phyloP scores from a whole-genome alignment of 768 basidiomycete genomes.

The Grammothele lineata region DNA sequence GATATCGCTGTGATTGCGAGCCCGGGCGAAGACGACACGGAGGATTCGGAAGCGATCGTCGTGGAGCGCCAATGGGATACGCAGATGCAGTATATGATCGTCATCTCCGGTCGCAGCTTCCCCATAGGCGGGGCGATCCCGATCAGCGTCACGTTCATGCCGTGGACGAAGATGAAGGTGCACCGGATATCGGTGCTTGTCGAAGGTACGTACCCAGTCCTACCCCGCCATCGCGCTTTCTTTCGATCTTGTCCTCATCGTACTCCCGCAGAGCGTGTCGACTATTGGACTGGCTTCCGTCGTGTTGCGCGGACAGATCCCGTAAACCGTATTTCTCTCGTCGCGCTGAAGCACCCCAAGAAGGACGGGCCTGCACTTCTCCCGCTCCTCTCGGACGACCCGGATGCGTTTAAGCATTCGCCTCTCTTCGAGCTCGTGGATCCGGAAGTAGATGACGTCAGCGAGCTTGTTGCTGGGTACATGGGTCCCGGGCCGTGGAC shows the following conservation, averaged over 20 bases:
- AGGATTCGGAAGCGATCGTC: constrained; percentile 75
- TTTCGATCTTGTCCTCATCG: background rate
- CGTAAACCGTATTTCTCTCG: constrained; percentile 52
- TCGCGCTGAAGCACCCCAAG: constrained; percentile 55
- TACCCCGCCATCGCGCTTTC: background rate
- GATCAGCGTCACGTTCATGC: constrained; percentile 75
- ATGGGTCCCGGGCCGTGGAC: constrained; percentile 89
- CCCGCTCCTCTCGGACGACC: constrained; percentile 71
- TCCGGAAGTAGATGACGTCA: constrained; percentile 43
- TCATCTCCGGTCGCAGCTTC: constrained; percentile 70
- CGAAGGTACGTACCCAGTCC: constrained; percentile 59
- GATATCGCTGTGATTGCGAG: constrained; percentile 74
- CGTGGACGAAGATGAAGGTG: constrained; percentile 78
- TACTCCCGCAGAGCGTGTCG: constrained; percentile 75
- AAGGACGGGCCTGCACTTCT: constrained; percentile 60
- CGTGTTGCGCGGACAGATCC: constrained; percentile 69
- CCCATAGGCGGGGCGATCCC: constrained; percentile 82
- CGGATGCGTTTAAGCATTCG: constrained; percentile 57
- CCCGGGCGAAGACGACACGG: constrained; percentile 81
- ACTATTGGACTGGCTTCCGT: constrained; percentile 70
- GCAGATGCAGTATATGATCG: constrained; percentile 78
- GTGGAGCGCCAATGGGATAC: constrained; percentile 91
- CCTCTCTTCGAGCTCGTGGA: constrained; percentile 54
- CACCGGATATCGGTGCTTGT: constrained; percentile 68
- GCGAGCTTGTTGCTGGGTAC: constrained; percentile 51